Evolutionary conservation across 768 basidiomycete genomes (phyloP).

Genomic region (Boletus edulis): DNA sequence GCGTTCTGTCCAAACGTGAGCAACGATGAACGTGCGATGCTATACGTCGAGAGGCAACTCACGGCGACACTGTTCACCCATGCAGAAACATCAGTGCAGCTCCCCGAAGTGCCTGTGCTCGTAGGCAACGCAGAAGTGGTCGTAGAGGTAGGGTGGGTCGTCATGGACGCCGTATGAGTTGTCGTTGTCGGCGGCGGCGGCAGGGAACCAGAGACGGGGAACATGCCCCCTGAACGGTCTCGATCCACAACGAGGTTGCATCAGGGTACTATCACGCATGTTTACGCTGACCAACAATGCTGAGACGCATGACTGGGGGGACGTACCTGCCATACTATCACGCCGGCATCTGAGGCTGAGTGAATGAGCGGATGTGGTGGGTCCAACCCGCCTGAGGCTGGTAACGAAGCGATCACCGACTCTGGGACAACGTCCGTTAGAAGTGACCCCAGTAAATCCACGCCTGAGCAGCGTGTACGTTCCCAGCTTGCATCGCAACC

Average conservation of each 20-base stretch:
- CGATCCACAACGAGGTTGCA: conserved; percentile 38
- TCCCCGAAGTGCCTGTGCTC: conserved; percentile 25
- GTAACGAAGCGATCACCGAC: conserved; percentile 27
- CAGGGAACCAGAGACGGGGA: conserved; percentile 25
- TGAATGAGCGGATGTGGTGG: conserved; percentile 32
- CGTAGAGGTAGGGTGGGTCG: not conserved
- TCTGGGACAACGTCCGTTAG: conserved; percentile 49
- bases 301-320: not conserved
- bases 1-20: conserved; percentile 7
- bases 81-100: conserved; percentile 42
- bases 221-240: conserved; percentile 38
- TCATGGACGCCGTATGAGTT: not conserved
- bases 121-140: conserved; percentile 18
- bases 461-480: conserved; percentile 54
- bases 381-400: conserved; percentile 12
- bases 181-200: not conserved
- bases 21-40: no score
- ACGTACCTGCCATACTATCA: conserved; percentile 44
- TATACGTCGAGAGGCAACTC: conserved; percentile 10
- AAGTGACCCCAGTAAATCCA: conserved; percentile 67
- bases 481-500: conserved; percentile 60
- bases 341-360: conserved; percentile 42
- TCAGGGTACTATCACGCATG: conserved; percentile 33
- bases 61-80: conserved; percentile 41
- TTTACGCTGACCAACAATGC: not conserved